Base-by-base conservation (phyloP, 176 grass and related monocot genomes). In the Zea mays region DNA sequence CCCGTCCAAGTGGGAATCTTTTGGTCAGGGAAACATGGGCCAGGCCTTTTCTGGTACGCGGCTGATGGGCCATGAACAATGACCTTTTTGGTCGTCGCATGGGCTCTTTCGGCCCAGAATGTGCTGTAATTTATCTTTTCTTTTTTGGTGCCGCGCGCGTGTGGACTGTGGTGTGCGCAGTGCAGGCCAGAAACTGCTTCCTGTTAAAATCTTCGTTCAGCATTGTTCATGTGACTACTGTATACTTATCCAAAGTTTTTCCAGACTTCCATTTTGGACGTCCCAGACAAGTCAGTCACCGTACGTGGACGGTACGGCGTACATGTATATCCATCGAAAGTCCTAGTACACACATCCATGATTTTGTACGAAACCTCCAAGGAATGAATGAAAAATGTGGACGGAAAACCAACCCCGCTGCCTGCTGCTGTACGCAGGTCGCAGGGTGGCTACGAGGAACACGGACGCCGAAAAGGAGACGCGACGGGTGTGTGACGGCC, bases 391-490 rank as follows among this genome's bases (percentile, higher is more conserved):
- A 17, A 33, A 67, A 67, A n/a, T 8, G 33, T 10, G 0, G 3
- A 54, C 13, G 33, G 5, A 54, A 52, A 38, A 10, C 42, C 66
- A 37, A 37, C 46, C 10, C 15, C 45, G 40, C 14, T 3, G 42
- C 8, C 3, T 45, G 62, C 16, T 43, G 66, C 66, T 6, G 0
- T 19, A 45, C 65, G 62, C 40, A 45, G 52, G 52, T 6, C 14
- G 36, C 9, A 3, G 42, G 16, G 59, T 27, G 10, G 75, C 75
- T 75, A 85, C 76, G 76, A 68, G 44, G 69, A 59, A 57, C 67
- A 66, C n/a, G 55, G 39, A 47, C 7, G 37, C 58, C 19, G 57
- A 51, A 19, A 55, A 0, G 12, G 46, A 7, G 20, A 10, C 9
- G 8, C 10, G 5, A 6, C 0, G 35, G 15, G 6, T 11, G 36